A percentile compares a stretch with the other conserved stretches of the same genome.
Evolutionary conservation across 2,329 filamentous ascomycete species (phyloP).

Genomic region (Ophiostoma perfectum): DNA sequence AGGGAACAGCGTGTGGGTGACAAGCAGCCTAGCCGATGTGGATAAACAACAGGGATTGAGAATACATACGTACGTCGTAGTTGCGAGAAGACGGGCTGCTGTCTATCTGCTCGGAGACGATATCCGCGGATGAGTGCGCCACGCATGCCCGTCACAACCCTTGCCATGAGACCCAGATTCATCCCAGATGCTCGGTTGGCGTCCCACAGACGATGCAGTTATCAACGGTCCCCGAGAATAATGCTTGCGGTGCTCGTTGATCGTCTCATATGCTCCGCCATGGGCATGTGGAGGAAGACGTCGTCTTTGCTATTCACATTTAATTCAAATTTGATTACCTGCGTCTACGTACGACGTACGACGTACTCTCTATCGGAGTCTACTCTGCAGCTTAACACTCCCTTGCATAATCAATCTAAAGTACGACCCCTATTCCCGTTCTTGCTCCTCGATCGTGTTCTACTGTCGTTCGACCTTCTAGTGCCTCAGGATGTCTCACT

Average conservation of each 20-base stretch:
- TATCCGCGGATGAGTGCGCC: background rate
- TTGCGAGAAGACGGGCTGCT: too few species aligned
- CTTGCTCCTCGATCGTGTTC: background rate
- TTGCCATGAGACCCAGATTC: background rate
- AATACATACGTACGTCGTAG: too few species aligned
- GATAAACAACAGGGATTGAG: background rate
- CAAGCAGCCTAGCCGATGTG: background rate
- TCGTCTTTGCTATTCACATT: too few species aligned
- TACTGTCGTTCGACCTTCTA: background rate
- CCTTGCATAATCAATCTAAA: background rate
- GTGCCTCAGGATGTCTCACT: slow-evolving; percentile 2
- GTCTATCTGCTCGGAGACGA: background rate
- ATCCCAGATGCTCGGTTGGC: background rate
- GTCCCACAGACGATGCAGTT: background rate
- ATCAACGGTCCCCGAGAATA: background rate
- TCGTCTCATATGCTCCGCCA: background rate
- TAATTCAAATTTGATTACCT: too few species aligned
- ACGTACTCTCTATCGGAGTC: too few species aligned
- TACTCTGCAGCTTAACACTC: too few species aligned
- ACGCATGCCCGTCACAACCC: slow-evolving; percentile 2
- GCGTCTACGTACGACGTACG: too few species aligned
- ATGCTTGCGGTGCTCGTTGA: background rate
- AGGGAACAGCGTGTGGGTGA: background rate
- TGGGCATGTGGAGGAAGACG: background rate
- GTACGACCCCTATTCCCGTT: background rate